Base-by-base conservation (phyloP, 1,139 yeast species). In the Candida anutae region DNA sequence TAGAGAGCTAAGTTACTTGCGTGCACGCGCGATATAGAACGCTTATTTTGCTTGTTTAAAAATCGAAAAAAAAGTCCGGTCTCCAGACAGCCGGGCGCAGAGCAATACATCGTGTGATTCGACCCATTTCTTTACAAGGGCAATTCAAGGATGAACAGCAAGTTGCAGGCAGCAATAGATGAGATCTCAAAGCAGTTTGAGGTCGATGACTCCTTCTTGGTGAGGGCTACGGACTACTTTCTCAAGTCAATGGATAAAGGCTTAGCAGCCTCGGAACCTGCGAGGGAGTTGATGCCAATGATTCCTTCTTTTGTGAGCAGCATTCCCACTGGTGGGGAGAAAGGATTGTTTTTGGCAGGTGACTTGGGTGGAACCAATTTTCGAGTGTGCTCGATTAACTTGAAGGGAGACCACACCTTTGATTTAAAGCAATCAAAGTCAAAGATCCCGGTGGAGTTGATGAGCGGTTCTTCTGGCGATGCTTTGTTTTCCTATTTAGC, bases 351-450 rank as follows among this genome's bases (percentile, higher is more conserved):
- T 36, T 62, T 84, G 32, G 95, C 95, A 28, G 90, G 85, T 12
- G 94, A 83, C 48, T 65, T 84, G 29, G 95, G 95, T 39, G 94
- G 94, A 28, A 82, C 94, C 30, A 83, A 85, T 51, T 78, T 88
- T 54, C 67, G 96, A 46, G 94, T 87, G 21, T 85, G 95, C 49
- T 84, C 95, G 3, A 83, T 87, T 26, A 50, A 68, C 21, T 66
- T 88, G 41, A 67, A 74, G 29, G 96, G 96, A 25, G 84, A 85
- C 51, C 84, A 82, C 40, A 77, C 87, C 13, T 84, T 77, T 53
- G 63, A 63, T 22, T 62, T 85, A 38, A 69, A 72, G 40, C 95
- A 87, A 54, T 60, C 75, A 26, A 87, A 87, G 53, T 68, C 66
- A 39, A 75, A 75, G 35, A 78, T 88, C 28, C 94, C 96, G 5